Base-by-base conservation (phyloP, 306 rosid species). In the Cicer judaicum region DNA sequence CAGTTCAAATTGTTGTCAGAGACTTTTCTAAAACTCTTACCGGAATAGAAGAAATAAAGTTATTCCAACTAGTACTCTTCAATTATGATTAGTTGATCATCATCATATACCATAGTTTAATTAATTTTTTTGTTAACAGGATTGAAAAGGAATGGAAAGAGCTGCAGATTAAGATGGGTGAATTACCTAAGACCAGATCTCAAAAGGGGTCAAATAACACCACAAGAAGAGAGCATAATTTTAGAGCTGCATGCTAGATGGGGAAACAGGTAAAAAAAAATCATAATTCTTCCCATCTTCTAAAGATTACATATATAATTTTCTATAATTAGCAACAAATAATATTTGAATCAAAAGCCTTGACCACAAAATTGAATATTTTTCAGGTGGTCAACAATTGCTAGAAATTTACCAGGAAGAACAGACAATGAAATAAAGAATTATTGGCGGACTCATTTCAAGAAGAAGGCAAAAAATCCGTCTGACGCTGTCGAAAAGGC, bases 151-250 rank as follows among this genome's bases (percentile, higher is more conserved):
- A 93, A 90, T 86, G 98, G 98, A 24, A 93, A 93, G 86, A 93
- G 98, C 76, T 93, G 98, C 85, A 88, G 98, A 83, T 67, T 93
- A 85, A 91, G 98, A 78, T 93, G 98, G 98, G 97, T 93, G 85
- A 93, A 93, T 72, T 93, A 93, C 70, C 74, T 93, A 46, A 89
- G 98, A 73, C 98, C 98, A n/a, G 98, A 93, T 79, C 90, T 93
- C 7, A 93, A 91, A 82, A 91, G 92, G 80, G 96, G 97, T 34
- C 98, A 89, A 73, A 91, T 93, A 82, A 93, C 98, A 56, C 97
- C 98, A 16, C 93, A 91, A 81, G 98, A 93, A 84, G 98, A 93
- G 78, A 87, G 80, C 84, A 84, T 89, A 64, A 93, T 93, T 82
- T 70, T 87, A 4, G 96, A 91, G 78, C 87, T 93, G 50, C 98